Evolutionary conservation across 331 rosid species (phyloP).

Genomic region (Saraca asoca): DNA sequence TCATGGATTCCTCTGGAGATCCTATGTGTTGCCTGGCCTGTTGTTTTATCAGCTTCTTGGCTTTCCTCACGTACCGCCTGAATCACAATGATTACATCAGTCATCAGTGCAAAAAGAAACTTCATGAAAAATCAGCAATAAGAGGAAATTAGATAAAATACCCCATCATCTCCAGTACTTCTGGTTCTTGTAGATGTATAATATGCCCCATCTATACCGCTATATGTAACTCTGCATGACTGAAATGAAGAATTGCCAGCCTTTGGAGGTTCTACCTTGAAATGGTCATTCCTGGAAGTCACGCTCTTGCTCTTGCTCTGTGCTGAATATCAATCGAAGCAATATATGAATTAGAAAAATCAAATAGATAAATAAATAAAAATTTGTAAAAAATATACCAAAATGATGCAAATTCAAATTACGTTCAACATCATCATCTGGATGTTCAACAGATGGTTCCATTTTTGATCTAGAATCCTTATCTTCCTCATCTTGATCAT

Average conservation of each 20-base stretch:
- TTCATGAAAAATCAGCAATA: background rate
- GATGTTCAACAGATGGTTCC: constrained; percentile 80
- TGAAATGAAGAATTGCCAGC: constrained; percentile 40
- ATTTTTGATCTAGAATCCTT: constrained; percentile 37
- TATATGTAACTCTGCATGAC: constrained; percentile 72
- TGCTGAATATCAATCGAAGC: constrained; percentile 17
- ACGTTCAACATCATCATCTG: constrained; percentile 59
- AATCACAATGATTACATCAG: constrained; percentile 24
- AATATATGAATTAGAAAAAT: background rate
- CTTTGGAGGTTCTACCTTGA: constrained; percentile 38
- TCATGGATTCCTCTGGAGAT: constrained; percentile 81
- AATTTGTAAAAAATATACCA: background rate
- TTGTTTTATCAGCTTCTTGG: constrained; percentile 79
- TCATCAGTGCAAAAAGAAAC: background rate
- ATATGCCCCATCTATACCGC: constrained; percentile 84
- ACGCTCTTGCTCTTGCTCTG: constrained; percentile 43
- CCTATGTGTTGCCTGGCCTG: constrained; percentile 74
- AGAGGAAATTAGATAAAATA: constrained; percentile 39
- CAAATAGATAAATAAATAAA: constrained; percentile 4
- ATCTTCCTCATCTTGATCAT: constrained; percentile 59
- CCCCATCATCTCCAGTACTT: constrained; percentile 66
- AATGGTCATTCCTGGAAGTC: constrained; percentile 32
- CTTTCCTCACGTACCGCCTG: constrained; percentile 72
- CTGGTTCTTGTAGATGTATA: constrained; percentile 67
- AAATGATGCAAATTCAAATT: background rate